These are phyloP conservation scores for Phascolomyces articulosus DNA, from an alignment of 371 early-diverging fungal species.

Conservation along the genomic window DNA sequence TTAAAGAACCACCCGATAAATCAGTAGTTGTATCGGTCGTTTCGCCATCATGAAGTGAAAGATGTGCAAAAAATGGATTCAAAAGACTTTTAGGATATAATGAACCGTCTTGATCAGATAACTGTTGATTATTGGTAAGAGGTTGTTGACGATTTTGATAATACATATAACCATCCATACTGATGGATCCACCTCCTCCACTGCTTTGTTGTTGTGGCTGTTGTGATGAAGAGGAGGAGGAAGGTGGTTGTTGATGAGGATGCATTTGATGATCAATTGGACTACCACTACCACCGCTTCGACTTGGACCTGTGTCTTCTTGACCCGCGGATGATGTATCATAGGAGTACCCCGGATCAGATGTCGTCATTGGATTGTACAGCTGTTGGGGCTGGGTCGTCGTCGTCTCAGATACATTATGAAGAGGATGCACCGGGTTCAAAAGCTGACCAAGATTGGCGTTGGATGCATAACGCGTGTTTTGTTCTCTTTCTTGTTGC, in stretches of 20 bases:
- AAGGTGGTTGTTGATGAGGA: too few species aligned
- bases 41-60: conserved; percentile 25
- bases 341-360: conserved; percentile 1
- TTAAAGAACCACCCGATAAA: conserved; percentile 27
- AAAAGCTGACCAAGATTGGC: conserved; percentile 43
- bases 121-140: conserved; percentile 27
- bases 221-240: conserved; percentile 3
- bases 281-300: conserved; percentile 5
- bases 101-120: conserved; percentile 12
- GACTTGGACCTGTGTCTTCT: not conserved
- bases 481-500: conserved; percentile 3
- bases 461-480: conserved; percentile 26
- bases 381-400: not conserved
- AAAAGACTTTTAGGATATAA: conserved; percentile 23
- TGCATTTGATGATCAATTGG: not conserved
- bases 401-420: conserved; percentile 5
- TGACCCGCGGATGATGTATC: not conserved
- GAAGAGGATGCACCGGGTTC: conserved; percentile 43
- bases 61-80: conserved; percentile 25
- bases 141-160: conserved; percentile 29
- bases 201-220: conserved; percentile 7
- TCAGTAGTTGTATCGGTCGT: conserved; percentile 17
- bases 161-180: conserved; percentile 18
- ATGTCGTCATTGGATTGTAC: conserved; percentile 4
- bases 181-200: conserved; percentile 18